Evolutionary conservation across 148 eudicot species (phyloP).

Genomic region (Rhododendron molle): DNA sequence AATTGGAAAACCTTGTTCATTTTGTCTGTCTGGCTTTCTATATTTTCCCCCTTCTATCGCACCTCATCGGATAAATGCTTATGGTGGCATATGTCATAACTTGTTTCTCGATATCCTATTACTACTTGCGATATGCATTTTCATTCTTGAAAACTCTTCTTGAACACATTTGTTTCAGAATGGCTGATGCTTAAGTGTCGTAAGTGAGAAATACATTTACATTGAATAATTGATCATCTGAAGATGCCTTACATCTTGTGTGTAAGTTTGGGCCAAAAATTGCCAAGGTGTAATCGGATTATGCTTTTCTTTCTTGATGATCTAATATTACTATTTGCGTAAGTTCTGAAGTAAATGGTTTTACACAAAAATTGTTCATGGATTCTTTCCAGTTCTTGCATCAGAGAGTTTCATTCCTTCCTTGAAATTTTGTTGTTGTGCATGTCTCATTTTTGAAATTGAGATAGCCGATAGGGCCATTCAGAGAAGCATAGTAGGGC

Average conservation of each 20-base stretch:
- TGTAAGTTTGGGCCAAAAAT: background rate
- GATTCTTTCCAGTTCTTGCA: background rate
- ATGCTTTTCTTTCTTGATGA: background rate
- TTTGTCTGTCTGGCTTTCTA: background rate
- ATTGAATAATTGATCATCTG: background rate
- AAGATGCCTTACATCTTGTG: background rate
- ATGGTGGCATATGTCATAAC: background rate
- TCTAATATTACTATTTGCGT: background rate
- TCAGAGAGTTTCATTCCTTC: background rate
- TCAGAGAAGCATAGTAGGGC: background rate
- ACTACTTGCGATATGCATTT: background rate
- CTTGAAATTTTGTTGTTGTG: background rate
- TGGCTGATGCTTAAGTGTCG: background rate
- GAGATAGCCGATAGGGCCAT: background rate
- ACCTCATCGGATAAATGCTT: conserved; percentile 1
- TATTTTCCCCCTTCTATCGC: background rate
- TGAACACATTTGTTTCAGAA: background rate
- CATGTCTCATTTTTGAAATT: background rate
- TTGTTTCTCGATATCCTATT: conserved; percentile 3
- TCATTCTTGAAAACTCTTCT: background rate
- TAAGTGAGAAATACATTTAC: background rate
- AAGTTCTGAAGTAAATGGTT: background rate
- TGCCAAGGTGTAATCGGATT: background rate
- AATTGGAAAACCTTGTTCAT: background rate
- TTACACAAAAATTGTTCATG: background rate